Conservation (phyloP, 2,329 filamentous ascomycete species). For the Aureobasidium leucospermi region DNA sequence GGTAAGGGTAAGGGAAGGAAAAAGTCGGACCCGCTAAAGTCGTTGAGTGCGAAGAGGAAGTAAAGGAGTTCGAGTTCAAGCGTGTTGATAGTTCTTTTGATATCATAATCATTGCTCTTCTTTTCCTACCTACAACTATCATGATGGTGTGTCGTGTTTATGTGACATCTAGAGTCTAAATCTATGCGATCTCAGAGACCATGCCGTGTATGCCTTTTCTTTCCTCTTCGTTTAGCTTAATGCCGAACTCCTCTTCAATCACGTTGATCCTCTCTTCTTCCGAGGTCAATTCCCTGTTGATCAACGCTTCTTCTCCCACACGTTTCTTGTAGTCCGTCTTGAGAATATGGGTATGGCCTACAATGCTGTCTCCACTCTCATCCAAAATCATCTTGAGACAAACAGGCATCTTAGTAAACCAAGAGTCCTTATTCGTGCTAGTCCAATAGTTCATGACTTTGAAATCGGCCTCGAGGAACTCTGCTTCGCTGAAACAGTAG, state of each 20-base stretch:
- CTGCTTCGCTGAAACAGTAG: slow-evolving; percentile 60
- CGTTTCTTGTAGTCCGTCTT: slow-evolving; percentile 40
- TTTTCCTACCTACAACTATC: background rate
- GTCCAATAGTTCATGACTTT: slow-evolving; percentile 53
- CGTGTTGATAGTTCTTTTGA: background rate
- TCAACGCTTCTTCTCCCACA: slow-evolving; percentile 34
- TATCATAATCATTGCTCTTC: slow-evolving; percentile 7
- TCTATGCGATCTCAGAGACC: background rate
- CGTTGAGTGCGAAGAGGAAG: slow-evolving; percentile 13
- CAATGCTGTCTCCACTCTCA: slow-evolving; percentile 26
- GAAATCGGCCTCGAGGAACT: slow-evolving; percentile 57
- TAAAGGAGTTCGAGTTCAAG: background rate
- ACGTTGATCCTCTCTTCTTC: slow-evolving; percentile 39
- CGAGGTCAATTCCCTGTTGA: slow-evolving; percentile 31
- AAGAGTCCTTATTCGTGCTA: slow-evolving; percentile 42
- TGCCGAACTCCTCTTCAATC: slow-evolving; percentile 38
- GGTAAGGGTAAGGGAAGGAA: slow-evolving; percentile 55
- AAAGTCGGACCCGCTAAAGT: slow-evolving; percentile 75
- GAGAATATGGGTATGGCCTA: slow-evolving; percentile 35
- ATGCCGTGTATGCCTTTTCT: slow-evolving; percentile 28
- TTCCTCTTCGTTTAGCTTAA: slow-evolving; percentile 33
- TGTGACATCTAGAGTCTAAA: background rate
- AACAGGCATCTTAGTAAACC: slow-evolving; percentile 49
- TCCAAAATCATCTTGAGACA: slow-evolving; percentile 47
- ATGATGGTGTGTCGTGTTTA: background rate